A percentile compares a stretch with the other conserved stretches of the same genome.
These are phyloP conservation scores for Camellia sinensis DNA, from an alignment of 148 eudicot genomes.

Conservation along the genomic window DNA sequence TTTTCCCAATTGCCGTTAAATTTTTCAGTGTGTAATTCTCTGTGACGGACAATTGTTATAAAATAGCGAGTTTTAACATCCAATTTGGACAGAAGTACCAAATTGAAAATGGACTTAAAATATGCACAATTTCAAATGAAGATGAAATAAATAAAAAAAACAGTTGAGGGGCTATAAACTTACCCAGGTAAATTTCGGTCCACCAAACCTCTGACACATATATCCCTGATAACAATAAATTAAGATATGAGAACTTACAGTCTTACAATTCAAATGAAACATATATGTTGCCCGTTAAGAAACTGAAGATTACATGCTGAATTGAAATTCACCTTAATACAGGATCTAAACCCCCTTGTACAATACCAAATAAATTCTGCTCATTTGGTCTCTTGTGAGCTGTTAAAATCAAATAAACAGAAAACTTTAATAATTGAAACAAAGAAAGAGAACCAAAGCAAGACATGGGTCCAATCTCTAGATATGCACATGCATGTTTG, in stretches of 20 bases:
- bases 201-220: constrained; percentile 79
- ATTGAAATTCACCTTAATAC: constrained; percentile 49
- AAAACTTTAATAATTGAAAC: constrained; percentile 1
- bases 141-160: background rate
- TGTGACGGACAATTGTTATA: no score
- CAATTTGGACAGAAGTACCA: no score
- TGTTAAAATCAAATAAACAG: constrained; percentile 25
- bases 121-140: background rate
- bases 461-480: no score
- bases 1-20: no score
- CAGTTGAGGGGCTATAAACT: constrained; percentile 19
- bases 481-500: background rate
- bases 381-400: constrained; percentile 83
- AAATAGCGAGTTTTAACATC: no score
- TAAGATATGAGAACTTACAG: background rate
- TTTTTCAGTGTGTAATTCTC: no score
- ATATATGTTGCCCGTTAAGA: background rate
- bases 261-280: background rate
- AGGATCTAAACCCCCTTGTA: constrained; percentile 93
- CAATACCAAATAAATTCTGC: constrained; percentile 88
- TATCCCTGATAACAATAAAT: constrained; percentile 55
- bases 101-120: no score
- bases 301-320: background rate
- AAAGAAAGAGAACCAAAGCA: background rate
- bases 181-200: constrained; percentile 89